Evolutionary conservation across 345 rosid species (phyloP).

Genomic region (Salix dunnii): DNA sequence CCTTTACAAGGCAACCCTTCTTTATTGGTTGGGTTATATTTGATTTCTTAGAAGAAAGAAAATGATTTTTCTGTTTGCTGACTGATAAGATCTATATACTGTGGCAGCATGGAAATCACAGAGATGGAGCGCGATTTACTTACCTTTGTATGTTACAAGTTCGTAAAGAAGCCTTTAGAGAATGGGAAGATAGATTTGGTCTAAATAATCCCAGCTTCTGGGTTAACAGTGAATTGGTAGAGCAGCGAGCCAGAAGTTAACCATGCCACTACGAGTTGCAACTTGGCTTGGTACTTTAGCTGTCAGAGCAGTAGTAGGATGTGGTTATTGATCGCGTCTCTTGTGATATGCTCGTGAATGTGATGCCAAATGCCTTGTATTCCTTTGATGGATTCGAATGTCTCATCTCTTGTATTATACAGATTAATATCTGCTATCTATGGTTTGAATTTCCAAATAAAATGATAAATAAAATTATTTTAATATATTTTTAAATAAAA

Average conservation of each 20-base stretch:
- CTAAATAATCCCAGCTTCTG: not conserved
- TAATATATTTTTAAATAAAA: no score
- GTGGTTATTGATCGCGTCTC: not conserved
- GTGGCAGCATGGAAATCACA: slow-evolving; percentile 24
- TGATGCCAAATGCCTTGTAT: not conserved
- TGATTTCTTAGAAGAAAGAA: not conserved
- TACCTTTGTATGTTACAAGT: slow-evolving; percentile 29
- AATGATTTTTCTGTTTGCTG: not conserved
- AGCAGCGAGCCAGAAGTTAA: not conserved
- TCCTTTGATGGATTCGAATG: not conserved
- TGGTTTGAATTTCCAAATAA: not conserved
- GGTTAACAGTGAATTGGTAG: not conserved
- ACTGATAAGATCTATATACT: not conserved
- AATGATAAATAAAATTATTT: no score
- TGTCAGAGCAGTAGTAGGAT: not conserved
- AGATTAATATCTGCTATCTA: not conserved
- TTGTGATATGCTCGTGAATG: not conserved
- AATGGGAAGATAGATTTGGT: slow-evolving; percentile 27
- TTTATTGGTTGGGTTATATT: not conserved
- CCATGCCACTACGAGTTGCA: not conserved
- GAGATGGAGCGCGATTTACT: slow-evolving; percentile 32
- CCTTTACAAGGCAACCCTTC: not conserved
- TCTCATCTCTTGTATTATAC: not conserved
- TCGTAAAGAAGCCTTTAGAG: slow-evolving; percentile 29
- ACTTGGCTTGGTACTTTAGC: not conserved